Base-by-base conservation (phyloP, 306 rosid species). In the Dalbergia cochinchinensis region DNA sequence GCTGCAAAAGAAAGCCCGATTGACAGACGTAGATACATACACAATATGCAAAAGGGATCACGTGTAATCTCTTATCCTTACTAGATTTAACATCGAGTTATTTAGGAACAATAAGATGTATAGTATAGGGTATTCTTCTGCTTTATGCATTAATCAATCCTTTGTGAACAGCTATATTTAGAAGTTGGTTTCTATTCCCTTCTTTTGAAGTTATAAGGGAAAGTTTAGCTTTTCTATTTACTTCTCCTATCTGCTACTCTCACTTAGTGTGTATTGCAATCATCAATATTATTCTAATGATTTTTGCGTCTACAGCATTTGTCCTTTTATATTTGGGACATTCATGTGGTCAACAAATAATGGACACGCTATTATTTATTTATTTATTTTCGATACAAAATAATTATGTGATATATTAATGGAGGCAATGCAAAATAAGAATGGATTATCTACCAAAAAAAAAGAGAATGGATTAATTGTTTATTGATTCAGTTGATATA, bases 1-100 rank as follows among this genome's bases (percentile, higher is more conserved):
- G 73, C 74, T 68, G 81, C 82, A 84, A 83, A 84, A 62, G 65
- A 44, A 83, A 87, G 80, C 85, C 48, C 31, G 90, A 87, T 6
- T 8, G 60, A 54, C 60, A n/a, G 55, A 69, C 26, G 6, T 68
- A 41, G 65, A 20, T 71, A 13, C 51, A 39, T 68, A 66, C 53
- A 51, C 4, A 58, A 44, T 48, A 65, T 66, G 60, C 62, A 66
- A 78, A 83, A 78, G 68, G 83, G 83, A 77, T 77, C 54, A 39
- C 71, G 73, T 77, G 22, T 51, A 33, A 2, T 73, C 69, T 63
- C 77, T 82, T 68, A 44, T 45, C 76, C 71, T 60, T 20, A 15
- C 59, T 73, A 42, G 73, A 67, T 81, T 77, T 77, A 53, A 72
- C 74, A 74, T 58, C 31, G 41, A 53, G 48, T 70, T 18, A 64